phyloP scores from a whole-genome alignment of 2,329 filamentous ascomycete species.

The Xylariaceae sp. region DNA sequence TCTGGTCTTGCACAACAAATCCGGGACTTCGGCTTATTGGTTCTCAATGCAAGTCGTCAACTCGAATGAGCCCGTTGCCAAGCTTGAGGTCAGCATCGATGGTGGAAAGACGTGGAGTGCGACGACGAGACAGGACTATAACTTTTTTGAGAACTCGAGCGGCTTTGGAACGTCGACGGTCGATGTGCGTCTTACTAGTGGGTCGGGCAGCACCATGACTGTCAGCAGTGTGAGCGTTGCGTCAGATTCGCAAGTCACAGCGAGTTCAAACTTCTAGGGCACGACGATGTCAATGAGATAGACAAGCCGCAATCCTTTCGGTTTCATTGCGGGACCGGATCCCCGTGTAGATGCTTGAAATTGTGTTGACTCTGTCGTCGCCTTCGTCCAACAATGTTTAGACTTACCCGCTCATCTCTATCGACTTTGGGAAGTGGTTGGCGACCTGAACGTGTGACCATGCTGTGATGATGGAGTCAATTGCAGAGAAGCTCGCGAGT shows the following conservation, averaged over 20 bases:
- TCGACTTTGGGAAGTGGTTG: no score
- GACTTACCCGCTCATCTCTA: no score
- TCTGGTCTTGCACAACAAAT: slow-evolving; percentile 44
- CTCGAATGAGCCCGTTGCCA: slow-evolving; percentile 53
- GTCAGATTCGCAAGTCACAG: slow-evolving; percentile 20
- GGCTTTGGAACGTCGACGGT: slow-evolving; percentile 56
- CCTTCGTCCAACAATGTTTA: no score
- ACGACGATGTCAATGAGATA: neutral
- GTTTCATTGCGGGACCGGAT: no score
- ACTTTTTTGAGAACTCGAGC: slow-evolving; percentile 60
- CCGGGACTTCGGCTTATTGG: slow-evolving; percentile 42
- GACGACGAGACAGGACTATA: slow-evolving; percentile 54
- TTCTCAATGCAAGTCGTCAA: slow-evolving; percentile 63
- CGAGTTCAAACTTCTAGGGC: slow-evolving; percentile 21
- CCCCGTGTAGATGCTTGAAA: no score
- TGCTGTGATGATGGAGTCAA: no score
- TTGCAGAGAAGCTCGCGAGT: no score
- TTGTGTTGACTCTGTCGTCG: no score
- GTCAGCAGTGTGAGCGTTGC: slow-evolving; percentile 50
- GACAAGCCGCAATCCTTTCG: no score
- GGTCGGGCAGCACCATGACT: slow-evolving; percentile 47
- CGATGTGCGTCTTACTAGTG: slow-evolving; percentile 54
- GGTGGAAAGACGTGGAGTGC: slow-evolving; percentile 56
- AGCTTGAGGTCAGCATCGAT: slow-evolving; percentile 60
- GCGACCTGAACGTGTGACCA: no score